Conservation (phyloP, 257 asterid genomes). For the Buddleja alternifolia region DNA sequence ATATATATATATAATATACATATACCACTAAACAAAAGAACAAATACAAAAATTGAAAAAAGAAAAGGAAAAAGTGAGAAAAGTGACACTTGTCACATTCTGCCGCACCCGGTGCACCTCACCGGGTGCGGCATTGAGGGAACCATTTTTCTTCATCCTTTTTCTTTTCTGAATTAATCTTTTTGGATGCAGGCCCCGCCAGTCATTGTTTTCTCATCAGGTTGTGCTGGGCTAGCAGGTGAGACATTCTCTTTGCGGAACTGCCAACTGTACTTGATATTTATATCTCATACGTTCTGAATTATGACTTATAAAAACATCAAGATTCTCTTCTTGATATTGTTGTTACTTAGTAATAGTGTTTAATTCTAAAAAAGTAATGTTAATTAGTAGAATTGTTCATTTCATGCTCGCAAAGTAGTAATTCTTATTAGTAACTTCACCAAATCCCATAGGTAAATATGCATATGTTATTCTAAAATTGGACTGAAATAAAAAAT, state of each 20-base stretch:
- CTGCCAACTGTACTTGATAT: not conserved
- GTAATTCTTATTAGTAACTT: not conserved
- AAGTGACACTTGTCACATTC: no score
- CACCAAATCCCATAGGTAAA: no score
- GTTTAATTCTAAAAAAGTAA: constrained; percentile 7
- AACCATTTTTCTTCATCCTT: no score
- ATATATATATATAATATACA: no score
- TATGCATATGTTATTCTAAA: not conserved
- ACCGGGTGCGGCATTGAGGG: no score
- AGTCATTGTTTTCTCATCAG: constrained; percentile 83
- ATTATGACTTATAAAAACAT: constrained; percentile 10
- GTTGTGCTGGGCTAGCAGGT: constrained; percentile 94
- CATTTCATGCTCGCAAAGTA: not conserved
- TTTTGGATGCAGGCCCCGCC: constrained; percentile 77
- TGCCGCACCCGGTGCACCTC: no score
- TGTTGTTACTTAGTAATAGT: not conserved
- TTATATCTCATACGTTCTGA: not conserved
- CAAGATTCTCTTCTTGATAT: not conserved
- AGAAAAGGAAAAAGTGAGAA: constrained; percentile 1
- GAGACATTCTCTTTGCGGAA: constrained; percentile 29
- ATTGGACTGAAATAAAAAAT: not conserved
- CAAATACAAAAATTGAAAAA: constrained; percentile 4
- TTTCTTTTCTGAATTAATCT: constrained; percentile 14
- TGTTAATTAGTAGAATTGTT: not conserved
- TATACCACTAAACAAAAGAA: constrained; percentile 20